A percentile compares a stretch with the other conserved stretches of the same genome.
These are phyloP conservation scores for Theileria annulata DNA, from an alignment of 169 alveolate genomes.

Conservation along the genomic window DNA sequence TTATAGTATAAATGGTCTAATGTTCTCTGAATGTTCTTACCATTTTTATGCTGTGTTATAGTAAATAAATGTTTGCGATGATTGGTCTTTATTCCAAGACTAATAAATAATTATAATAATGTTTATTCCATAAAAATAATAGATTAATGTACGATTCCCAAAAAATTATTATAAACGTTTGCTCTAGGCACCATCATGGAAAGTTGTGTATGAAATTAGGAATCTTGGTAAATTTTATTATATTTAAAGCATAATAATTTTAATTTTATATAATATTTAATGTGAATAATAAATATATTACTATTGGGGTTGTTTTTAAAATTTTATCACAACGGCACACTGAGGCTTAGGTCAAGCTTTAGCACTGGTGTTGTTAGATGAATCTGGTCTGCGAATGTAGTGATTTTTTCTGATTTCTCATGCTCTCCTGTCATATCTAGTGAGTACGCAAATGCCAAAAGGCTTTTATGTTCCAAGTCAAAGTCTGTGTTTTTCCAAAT, in stretches of 20 bases:
- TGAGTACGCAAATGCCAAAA: slow-evolving; percentile 35
- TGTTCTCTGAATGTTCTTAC: not conserved
- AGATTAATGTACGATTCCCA: not conserved
- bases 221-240: slow-evolving; percentile 8
- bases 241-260: not conserved
- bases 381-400: slow-evolving; percentile 50
- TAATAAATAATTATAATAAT: too few relatives aligned
- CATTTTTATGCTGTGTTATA: not conserved
- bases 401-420: slow-evolving; percentile 10
- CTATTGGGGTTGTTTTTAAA: not conserved
- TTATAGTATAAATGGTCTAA: not conserved
- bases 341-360: slow-evolving; percentile 53
- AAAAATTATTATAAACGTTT: not conserved
- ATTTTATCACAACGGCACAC: slow-evolving; percentile 33
- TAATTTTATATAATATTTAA: not conserved
- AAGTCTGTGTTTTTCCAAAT: slow-evolving; percentile 42
- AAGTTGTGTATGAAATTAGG: not conserved
- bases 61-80: not conserved
- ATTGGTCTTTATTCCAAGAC: slow-evolving; percentile 3
- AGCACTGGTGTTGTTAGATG: slow-evolving; percentile 40
- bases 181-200: not conserved
- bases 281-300: not conserved
- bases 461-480: slow-evolving; percentile 30
- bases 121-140: not conserved
- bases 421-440: slow-evolving; percentile 45